phyloP scores from a whole-genome alignment of 257 asterid species.

The Solanum infundibuliforme region DNA sequence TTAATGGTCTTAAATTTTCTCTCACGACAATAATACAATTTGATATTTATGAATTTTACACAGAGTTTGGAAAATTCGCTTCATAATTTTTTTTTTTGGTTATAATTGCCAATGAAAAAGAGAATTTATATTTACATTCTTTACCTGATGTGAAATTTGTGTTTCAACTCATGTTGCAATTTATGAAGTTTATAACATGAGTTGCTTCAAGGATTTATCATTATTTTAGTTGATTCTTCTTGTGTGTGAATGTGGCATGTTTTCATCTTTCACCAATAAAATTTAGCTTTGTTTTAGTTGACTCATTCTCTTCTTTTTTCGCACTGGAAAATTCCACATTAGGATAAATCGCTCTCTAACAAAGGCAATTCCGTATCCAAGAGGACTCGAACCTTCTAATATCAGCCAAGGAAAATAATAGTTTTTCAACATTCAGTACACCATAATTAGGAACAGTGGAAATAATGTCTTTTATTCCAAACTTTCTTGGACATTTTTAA shows the following conservation, averaged over 20 bases:
- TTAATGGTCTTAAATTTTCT: neutral
- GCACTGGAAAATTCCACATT: rapidly evolving
- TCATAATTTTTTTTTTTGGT: neutral
- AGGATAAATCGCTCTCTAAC: neutral
- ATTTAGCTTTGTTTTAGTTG: too few relatives aligned
- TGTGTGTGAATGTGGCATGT: neutral
- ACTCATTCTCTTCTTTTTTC: neutral
- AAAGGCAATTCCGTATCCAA: neutral
- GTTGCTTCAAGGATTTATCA: neutral
- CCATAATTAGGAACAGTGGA: neutral
- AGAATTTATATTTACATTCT: neutral
- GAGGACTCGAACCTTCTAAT: too few relatives aligned
- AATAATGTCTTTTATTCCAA: neutral
- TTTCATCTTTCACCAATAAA: neutral
- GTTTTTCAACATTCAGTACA: neutral
- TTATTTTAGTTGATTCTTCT: neutral
- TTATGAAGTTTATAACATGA: neutral
- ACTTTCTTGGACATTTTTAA: neutral
- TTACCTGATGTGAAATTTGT: neutral
- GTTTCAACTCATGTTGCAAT: neutral
- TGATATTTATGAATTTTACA: neutral
- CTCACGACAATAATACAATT: neutral
- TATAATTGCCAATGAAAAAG: neutral
- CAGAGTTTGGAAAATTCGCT: neutral
- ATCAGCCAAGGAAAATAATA: neutral